Evolutionary conservation across 2,329 filamentous ascomycete genomes (phyloP).

Genomic region (Penicillium sp.): DNA sequence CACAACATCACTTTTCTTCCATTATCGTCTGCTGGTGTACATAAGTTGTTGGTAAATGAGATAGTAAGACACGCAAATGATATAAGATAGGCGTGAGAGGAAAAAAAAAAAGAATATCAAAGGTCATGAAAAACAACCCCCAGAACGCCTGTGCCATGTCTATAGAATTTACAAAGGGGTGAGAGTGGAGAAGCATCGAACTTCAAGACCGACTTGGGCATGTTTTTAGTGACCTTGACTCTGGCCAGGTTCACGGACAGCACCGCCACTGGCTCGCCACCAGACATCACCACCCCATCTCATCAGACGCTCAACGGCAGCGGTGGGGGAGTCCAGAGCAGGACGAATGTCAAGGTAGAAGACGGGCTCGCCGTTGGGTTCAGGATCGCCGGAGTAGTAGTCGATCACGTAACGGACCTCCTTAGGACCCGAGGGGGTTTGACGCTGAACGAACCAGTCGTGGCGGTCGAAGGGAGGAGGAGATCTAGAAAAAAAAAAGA

Average conservation of each 20-base stretch:
- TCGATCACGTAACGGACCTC: constrained; percentile 96
- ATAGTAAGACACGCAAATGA: constrained; percentile 10
- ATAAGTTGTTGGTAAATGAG: constrained; percentile 11
- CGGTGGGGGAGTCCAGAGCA: constrained; percentile 79
- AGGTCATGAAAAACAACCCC: constrained; percentile 15
- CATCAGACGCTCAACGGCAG: constrained; percentile 80
- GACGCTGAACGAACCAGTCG: constrained; percentile 90
- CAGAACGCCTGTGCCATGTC: constrained; percentile 38
- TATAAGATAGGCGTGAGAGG: constrained; percentile 21
- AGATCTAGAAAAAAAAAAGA: constrained; percentile 63
- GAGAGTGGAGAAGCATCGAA: constrained; percentile 37
- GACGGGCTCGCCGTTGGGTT: constrained; percentile 85
- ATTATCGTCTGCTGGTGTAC: constrained; percentile 21
- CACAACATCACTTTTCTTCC: constrained; percentile 8
- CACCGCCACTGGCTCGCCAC: constrained; percentile 84
- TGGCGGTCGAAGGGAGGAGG: constrained; percentile 94
- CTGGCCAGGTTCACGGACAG: constrained; percentile 48
- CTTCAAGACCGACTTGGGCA: neutral
- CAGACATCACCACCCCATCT: constrained; percentile 93
- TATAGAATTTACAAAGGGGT: constrained; percentile 26
- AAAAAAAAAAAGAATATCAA: constrained; percentile 18
- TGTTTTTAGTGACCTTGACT: constrained; percentile 3
- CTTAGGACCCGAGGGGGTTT: constrained; percentile 68
- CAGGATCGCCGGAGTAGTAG: constrained; percentile 85
- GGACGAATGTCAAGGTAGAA: constrained; percentile 96